phyloP scores from a whole-genome alignment of 345 rosid genomes.

The Syzygium jambos region DNA sequence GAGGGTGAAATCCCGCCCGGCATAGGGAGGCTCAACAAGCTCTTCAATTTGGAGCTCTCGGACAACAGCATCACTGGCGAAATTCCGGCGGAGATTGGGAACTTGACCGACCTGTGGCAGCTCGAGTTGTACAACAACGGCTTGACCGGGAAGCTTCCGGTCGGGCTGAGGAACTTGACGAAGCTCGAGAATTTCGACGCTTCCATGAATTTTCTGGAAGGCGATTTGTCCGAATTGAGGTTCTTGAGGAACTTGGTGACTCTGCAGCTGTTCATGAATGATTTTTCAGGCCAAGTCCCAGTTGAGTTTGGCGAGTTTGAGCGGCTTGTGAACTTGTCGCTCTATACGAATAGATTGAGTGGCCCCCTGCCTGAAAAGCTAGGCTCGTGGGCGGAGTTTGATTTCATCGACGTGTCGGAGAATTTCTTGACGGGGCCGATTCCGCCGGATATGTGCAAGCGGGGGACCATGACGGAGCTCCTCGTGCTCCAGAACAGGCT shows the following conservation, averaged over 20 bases:
- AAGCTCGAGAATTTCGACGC: conserved; percentile 29
- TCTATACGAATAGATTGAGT: conserved; percentile 24
- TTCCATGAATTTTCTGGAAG: conserved; percentile 19
- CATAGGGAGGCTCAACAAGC: conserved; percentile 26
- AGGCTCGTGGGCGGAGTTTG: conserved; percentile 32
- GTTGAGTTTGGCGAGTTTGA: conserved; percentile 29
- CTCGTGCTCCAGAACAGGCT: conserved; percentile 13
- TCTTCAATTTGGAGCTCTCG: conserved; percentile 24
- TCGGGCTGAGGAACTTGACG: conserved; percentile 30
- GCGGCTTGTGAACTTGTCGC: conserved; percentile 33
- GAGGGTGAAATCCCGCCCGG: conserved; percentile 20
- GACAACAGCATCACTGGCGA: conserved; percentile 18
- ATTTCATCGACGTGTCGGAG: conserved; percentile 37
- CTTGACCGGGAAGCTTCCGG: conserved; percentile 29
- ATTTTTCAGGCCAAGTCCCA: conserved; percentile 27
- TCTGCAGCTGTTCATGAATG: conserved; percentile 25
- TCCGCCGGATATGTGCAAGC: conserved; percentile 38
- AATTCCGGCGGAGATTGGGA: conserved; percentile 14
- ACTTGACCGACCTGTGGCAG: conserved; percentile 26
- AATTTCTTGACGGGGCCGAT: conserved; percentile 31
- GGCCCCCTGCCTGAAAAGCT: conserved; percentile 28
- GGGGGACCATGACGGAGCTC: conserved; percentile 11
- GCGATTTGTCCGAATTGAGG: conserved; percentile 26
- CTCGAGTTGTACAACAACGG: conserved; percentile 23
- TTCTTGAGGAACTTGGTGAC: conserved; percentile 18